Evolutionary conservation across 1,284 basidiomycete genomes (phyloP), one percentile per base, ranked within the genome.

Genomic region (Lignosus rhinocerotis): DNA sequence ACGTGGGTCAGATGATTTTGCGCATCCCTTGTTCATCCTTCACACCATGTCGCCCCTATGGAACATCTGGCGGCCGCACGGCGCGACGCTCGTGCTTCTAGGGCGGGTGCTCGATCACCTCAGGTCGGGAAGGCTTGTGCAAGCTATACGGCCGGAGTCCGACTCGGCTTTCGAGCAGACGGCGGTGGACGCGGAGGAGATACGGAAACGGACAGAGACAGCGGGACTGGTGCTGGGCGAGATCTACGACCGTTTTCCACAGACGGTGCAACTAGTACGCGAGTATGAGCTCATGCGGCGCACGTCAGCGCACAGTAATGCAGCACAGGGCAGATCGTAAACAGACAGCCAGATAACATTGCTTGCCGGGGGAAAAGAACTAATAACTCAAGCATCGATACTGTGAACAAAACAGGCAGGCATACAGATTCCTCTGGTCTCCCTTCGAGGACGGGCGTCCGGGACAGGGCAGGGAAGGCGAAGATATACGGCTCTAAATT

Each of bases 21-120:
- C 79, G 19, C 81, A 85, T 68, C 79, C 84, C 6, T 72, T 92
- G 39, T 78, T 85, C 60, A 69, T 87, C 19, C 75, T 90, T 9
- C 81, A 86, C 62, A 80, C 84, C 59, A 76, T 87, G 55, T 80
- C 85, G 3, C 87, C 86, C 4, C 72, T 79, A 17, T 88, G 86
- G 84, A 80, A 83, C 58, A 69, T 76, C 45, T 91, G 88, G 89
- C 76, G 76, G 50, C 83, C 86, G n/a, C 86, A 89, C 67, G 69
- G 64, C 21, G 74, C 75, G 36, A 78, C 82, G 7, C 68, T 88
- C 31, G 69, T 73, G 4, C 66, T 83, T 12, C 70, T 91, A 43
- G 69, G 77, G 32, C 66, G 72, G 3, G 80, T 78, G 6, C 65
- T 86, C 21, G 67, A 70, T 14, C 77, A 78, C 44, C 75, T 91